Evolutionary conservation across 2,329 filamentous ascomycete species (phyloP).

Genomic region (Fusarium albidum): DNA sequence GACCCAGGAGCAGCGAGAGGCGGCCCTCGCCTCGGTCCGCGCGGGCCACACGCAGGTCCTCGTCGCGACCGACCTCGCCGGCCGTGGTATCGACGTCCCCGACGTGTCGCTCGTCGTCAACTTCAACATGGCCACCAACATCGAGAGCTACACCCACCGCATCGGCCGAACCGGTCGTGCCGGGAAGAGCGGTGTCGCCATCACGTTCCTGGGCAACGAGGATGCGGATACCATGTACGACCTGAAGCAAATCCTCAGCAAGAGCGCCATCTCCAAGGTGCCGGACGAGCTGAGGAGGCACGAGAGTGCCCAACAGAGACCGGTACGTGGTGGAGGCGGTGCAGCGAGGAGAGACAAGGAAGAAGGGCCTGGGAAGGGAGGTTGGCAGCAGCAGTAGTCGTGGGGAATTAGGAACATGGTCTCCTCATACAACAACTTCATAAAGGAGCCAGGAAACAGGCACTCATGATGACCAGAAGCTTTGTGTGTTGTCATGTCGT

Average conservation of each 20-base stretch:
- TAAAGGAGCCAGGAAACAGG: constrained; percentile 7
- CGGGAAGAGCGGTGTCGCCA: constrained; percentile 93
- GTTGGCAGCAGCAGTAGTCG: constrained; percentile 27
- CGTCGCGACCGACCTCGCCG: constrained; percentile 94
- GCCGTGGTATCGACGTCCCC: constrained; percentile 95
- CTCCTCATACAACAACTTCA: not conserved
- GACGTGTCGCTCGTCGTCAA: constrained; percentile 96
- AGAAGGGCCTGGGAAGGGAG: constrained; percentile 37
- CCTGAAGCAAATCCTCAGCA: constrained; percentile 92
- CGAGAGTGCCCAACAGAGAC: constrained; percentile 89
- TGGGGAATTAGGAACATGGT: not conserved
- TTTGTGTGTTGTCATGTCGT: constrained; percentile 4
- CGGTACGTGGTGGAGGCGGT: constrained; percentile 50
- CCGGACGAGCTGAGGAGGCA: constrained; percentile 91
- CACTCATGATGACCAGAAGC: not conserved
- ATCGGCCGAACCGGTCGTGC: constrained; percentile 97
- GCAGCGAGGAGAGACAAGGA: constrained; percentile 43
- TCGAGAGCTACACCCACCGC: constrained; percentile 96
- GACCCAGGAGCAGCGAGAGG: constrained; percentile 97
- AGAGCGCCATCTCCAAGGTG: constrained; percentile 86
- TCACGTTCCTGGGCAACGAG: constrained; percentile 93
- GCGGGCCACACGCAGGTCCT: constrained; percentile 84
- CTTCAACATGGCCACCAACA: constrained; percentile 96
- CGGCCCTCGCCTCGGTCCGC: constrained; percentile 85
- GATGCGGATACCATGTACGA: constrained; percentile 93